A percentile compares a stretch with the other conserved stretches of the same genome.
These are phyloP conservation scores for Gardenia jasminoides DNA, from an alignment of 257 asterid genomes.

Conservation along the genomic window DNA sequence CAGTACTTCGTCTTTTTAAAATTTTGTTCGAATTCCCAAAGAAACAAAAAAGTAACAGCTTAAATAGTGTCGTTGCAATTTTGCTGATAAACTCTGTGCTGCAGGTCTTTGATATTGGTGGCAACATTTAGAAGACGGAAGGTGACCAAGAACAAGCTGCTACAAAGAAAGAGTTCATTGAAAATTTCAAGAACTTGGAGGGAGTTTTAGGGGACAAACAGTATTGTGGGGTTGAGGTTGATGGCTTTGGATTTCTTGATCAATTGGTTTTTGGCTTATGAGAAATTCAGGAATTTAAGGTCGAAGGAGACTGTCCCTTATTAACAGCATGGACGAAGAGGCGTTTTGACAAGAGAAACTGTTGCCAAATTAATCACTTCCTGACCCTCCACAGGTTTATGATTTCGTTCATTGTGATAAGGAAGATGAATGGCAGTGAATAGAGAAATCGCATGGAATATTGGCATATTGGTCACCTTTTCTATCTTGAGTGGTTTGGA, in stretches of 20 bases:
- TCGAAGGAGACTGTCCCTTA: slow-evolving; percentile 55
- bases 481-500: background rate
- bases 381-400: slow-evolving; percentile 40
- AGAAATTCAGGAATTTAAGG: slow-evolving; percentile 60
- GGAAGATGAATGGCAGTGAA: slow-evolving; percentile 63
- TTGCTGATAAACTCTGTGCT: background rate
- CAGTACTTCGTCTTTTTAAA: background rate
- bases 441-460: slow-evolving; percentile 9
- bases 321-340: slow-evolving; percentile 56
- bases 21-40: background rate
- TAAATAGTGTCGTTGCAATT: background rate
- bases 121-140: slow-evolving; percentile 51
- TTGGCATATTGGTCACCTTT: background rate
- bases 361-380: slow-evolving; percentile 50
- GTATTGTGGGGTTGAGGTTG: slow-evolving; percentile 64
- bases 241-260: slow-evolving; percentile 51
- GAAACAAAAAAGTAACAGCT: too few species aligned
- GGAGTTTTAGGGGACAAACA: slow-evolving; percentile 61
- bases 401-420: slow-evolving; percentile 48
- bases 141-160: slow-evolving; percentile 47
- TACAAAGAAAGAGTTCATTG: slow-evolving; percentile 65
- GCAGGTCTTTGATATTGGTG: slow-evolving; percentile 52
- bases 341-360: slow-evolving; percentile 52
- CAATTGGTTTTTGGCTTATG: slow-evolving; percentile 63
- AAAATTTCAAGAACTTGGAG: slow-evolving; percentile 54